Base-by-base conservation (phyloP, 2,329 filamentous ascomycete genomes). In the Diaporthe velutina region DNA sequence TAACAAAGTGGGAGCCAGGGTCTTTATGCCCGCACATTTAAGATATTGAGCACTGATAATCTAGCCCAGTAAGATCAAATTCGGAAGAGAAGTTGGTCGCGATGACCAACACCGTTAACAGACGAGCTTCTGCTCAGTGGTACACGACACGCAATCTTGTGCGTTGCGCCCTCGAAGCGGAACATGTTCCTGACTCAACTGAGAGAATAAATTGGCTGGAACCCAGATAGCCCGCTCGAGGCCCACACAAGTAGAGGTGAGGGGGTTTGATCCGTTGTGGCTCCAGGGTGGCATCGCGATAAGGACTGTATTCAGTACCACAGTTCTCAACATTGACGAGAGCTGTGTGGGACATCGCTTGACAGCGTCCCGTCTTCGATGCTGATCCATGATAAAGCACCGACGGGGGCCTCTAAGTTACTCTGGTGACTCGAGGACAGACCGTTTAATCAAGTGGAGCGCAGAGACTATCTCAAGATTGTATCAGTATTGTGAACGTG, bases 311-410 rank as follows among this genome's bases (percentile, higher is more conserved):
- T 50, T 42, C 19, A 67, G 10, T 22, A 38, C 12, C n/a, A 40
- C n/a, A 13, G 35, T 25, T 25, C 25, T 28, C 4, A 17, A 28
- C 28, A 3, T 10, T 28, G 25, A 30, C 13, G 13, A 7, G 25
- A 54, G 33, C 5, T 58, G 19, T 60, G 13, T 15, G 17, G 22
- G 57, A 42, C 35, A 38, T 33, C 28, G 54, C 28, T 33, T 22
- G 30, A 38, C 2, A 10, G 25, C 4, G 38, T 25, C n/a, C 25
- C 60, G 10, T 10, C 48, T 4, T 30, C 10, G 25, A 48, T 64
- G 60, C 60, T 64, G 60, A 33, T 15, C 60, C 25, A 45, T 45
- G 38, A 64, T 48, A 64, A 30, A 64, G 60, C 19, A 66, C 1
- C 17, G 25, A 33, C 4, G 10, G 30, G 60, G 40, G 17, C 28